phyloP scores from a whole-genome alignment of 805 yeast genomes.

The Sugiyamaella mastotermitis region DNA sequence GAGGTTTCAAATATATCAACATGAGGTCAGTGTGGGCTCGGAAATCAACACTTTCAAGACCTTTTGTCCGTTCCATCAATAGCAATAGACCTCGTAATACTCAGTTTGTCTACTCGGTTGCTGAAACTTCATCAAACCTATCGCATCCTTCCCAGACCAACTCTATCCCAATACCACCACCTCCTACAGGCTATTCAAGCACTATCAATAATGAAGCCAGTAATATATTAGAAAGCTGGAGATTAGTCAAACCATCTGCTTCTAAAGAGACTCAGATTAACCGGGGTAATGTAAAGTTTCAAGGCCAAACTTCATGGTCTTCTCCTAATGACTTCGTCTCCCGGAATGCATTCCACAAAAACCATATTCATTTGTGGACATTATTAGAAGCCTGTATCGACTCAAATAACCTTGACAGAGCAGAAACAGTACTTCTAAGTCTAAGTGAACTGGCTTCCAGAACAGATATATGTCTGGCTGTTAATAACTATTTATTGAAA shows the following conservation, averaged over 20 bases:
- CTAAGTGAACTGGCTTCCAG: constrained; percentile 44
- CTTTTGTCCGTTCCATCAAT: no score
- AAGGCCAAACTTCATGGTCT: constrained; percentile 24
- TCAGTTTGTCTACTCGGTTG: no score
- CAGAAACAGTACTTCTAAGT: constrained; percentile 59
- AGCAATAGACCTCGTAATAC: no score
- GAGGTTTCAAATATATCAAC: no score
- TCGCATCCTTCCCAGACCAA: no score
- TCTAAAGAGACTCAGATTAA: background rate
- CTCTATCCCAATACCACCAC: no score
- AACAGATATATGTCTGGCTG: constrained; percentile 53
- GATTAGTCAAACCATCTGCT: background rate
- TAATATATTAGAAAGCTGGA: constrained; percentile 2
- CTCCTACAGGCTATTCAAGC: no score
- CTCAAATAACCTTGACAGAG: constrained; percentile 60
- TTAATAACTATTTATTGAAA: constrained; percentile 54
- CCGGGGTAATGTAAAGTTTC: constrained; percentile 4
- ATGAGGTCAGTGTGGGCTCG: no score
- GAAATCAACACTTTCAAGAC: no score
- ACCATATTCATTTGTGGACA: constrained; percentile 65
- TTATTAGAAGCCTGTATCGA: constrained; percentile 72
- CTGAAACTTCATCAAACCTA: no score
- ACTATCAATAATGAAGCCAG: no score
- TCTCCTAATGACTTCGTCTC: constrained; percentile 28
- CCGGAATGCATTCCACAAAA: constrained; percentile 39